Percentiles rank a stretch among this genome's conserved stretches.
Evolutionary conservation across 192 early-diverging fungal genomes (phyloP).

Genomic region (Gryganskiella cystojenkinii): DNA sequence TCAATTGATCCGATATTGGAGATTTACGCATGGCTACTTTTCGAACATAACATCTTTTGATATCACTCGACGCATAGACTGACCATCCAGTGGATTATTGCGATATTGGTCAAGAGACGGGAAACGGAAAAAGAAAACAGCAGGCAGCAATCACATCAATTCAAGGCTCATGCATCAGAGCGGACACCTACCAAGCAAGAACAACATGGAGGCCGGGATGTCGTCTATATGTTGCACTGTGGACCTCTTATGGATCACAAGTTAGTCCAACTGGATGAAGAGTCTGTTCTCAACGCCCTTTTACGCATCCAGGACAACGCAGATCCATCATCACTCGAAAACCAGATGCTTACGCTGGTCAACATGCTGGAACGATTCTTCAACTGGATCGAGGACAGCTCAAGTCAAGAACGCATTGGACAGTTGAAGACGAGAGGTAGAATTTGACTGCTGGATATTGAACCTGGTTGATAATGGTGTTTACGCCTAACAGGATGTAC

Average conservation of each 20-base stretch:
- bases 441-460: not conserved
- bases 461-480: too few species aligned
- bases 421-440: constrained; percentile 33
- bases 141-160: not conserved
- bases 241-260: constrained; percentile 24
- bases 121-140: constrained; percentile 12
- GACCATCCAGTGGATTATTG: constrained; percentile 32
- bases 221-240: constrained; percentile 38
- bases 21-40: too few species aligned
- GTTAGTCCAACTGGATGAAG: constrained; percentile 19
- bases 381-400: constrained; percentile 26
- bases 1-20: too few species aligned
- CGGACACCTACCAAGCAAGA: not conserved
- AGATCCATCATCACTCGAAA: constrained; percentile 20
- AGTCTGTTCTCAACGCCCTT: constrained; percentile 35
- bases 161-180: not conserved
- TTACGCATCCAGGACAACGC: constrained; percentile 18
- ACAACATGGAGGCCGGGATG: constrained; percentile 6
- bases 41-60: too few species aligned
- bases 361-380: constrained; percentile 48
- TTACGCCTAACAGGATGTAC: too few species aligned
- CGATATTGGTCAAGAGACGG: constrained; percentile 5
- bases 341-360: constrained; percentile 24
- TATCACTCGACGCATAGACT: too few species aligned
- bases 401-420: constrained; percentile 14